A percentile compares a stretch with the other conserved stretches of the same genome.
These are phyloP conservation scores for Citrus inodora DNA, from an alignment of 345 rosid species.

Conservation along the genomic window DNA sequence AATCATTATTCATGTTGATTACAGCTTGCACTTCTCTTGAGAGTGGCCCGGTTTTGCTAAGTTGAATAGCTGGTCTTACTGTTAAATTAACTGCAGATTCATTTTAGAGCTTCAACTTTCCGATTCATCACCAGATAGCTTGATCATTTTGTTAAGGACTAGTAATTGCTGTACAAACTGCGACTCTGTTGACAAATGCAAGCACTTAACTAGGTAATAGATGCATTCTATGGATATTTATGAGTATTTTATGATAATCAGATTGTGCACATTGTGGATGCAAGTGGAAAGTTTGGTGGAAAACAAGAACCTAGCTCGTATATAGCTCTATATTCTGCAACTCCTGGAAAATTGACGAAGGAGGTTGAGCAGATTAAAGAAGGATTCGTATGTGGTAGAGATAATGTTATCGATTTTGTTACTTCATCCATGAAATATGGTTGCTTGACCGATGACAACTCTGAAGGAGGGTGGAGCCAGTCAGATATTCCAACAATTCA, in stretches of 20 bases:
- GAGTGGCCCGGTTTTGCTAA: background rate
- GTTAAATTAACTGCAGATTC: background rate
- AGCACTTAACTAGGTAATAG: slow-evolving; percentile 1
- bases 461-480: slow-evolving; percentile 66
- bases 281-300: slow-evolving; percentile 40
- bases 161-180: background rate
- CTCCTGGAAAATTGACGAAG: slow-evolving; percentile 77
- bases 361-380: slow-evolving; percentile 68
- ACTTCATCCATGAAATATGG: slow-evolving; percentile 68
- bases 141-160: background rate
- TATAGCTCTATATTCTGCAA: slow-evolving; percentile 63
- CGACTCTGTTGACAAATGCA: background rate
- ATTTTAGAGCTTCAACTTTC: background rate
- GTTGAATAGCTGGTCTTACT: background rate
- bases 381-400: slow-evolving; percentile 77
- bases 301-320: slow-evolving; percentile 52
- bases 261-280: slow-evolving; percentile 94
- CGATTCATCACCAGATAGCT: background rate
- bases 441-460: slow-evolving; percentile 56
- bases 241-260: slow-evolving; percentile 21
- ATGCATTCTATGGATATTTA: background rate
- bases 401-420: slow-evolving; percentile 66
- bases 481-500: slow-evolving; percentile 54
- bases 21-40: background rate
- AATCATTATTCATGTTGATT: background rate